phyloP scores from a whole-genome alignment of 768 basidiomycete genomes.

The Boletus reticulatus region DNA sequence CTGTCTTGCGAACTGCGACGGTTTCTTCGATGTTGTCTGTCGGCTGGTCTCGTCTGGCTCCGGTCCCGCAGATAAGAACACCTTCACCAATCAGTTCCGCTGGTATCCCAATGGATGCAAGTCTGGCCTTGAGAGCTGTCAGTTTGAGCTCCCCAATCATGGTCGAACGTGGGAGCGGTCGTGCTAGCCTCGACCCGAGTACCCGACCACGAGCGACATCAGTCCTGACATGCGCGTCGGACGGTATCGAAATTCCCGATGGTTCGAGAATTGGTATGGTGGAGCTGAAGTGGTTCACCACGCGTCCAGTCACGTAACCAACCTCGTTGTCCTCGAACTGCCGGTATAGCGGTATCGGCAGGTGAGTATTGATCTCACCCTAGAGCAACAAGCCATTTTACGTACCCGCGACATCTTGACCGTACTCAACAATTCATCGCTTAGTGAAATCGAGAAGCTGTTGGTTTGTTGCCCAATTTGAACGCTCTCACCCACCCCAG shows the following conservation, averaged over 20 bases:
- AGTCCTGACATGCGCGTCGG: conserved; percentile 21
- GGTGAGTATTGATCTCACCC: conserved; percentile 2
- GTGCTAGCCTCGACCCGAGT: conserved; percentile 65
- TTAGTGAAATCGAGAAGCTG: conserved; percentile 91
- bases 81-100: conserved; percentile 98
- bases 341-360: neutral
- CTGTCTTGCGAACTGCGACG: conserved; percentile 88
- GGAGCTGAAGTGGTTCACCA: conserved; percentile 80
- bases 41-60: conserved; percentile 42
- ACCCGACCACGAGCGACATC: conserved; percentile 37
- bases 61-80: conserved; percentile 82
- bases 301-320: conserved; percentile 86
- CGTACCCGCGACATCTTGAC: conserved; percentile 86
- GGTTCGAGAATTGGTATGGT: conserved; percentile 89
- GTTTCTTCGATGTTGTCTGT: conserved; percentile 55
- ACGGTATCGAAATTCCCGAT: conserved; percentile 33
- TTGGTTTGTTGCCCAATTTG: conserved; percentile 96
- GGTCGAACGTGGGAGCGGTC: conserved; percentile 78
- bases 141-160: conserved; percentile 98
- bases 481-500: conserved; percentile 68
- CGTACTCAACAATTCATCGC: conserved; percentile 78
- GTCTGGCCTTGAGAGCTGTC: conserved; percentile 79
- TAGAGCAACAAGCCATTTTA: conserved; percentile 7
- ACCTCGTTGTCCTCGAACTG: conserved; percentile 99
- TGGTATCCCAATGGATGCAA: conserved; percentile 73